Evolutionary conservation across 768 basidiomycete genomes (phyloP).

Genomic region (Fibroporia radiculosa): DNA sequence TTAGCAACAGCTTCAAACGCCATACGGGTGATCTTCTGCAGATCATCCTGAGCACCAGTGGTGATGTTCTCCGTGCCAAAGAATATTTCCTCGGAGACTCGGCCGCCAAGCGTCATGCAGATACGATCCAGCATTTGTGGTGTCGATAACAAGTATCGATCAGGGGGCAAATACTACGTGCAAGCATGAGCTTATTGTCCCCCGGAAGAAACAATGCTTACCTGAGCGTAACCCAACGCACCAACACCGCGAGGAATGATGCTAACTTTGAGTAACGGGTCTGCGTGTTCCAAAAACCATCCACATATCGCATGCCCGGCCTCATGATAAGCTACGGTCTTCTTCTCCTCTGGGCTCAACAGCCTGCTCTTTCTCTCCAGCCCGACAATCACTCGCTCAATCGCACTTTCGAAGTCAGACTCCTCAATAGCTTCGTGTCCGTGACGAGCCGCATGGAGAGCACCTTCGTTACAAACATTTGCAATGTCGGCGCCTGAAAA

Average conservation of each 20-base stretch:
- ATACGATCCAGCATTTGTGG: constrained; percentile 94
- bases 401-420: constrained; percentile 91
- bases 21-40: constrained; percentile 97
- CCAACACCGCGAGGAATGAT: constrained; percentile 97
- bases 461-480: constrained; percentile 98
- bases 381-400: constrained; percentile 96
- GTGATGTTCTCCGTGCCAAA: constrained; percentile 90
- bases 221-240: constrained; percentile 94
- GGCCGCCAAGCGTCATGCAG: constrained; percentile 97
- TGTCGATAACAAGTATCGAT: constrained; percentile 91
- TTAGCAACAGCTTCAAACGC: constrained; percentile 94
- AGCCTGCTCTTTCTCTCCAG: constrained; percentile 94
- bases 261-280: constrained; percentile 94
- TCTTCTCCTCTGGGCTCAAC: constrained; percentile 93
- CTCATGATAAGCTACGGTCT: constrained; percentile 97
- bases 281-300: constrained; percentile 97
- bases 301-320: constrained; percentile 98
- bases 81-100: constrained; percentile 98
- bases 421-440: constrained; percentile 72
- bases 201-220: constrained; percentile 22
- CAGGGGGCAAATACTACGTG: constrained; percentile 82
- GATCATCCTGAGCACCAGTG: constrained; percentile 95
- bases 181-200: background rate
- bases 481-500: constrained; percentile 99
- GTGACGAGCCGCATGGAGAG: constrained; percentile 87